These are phyloP conservation scores for Sporothrix inflata DNA, from an alignment of 2,329 filamentous ascomycete species.

Conservation along the genomic window DNA sequence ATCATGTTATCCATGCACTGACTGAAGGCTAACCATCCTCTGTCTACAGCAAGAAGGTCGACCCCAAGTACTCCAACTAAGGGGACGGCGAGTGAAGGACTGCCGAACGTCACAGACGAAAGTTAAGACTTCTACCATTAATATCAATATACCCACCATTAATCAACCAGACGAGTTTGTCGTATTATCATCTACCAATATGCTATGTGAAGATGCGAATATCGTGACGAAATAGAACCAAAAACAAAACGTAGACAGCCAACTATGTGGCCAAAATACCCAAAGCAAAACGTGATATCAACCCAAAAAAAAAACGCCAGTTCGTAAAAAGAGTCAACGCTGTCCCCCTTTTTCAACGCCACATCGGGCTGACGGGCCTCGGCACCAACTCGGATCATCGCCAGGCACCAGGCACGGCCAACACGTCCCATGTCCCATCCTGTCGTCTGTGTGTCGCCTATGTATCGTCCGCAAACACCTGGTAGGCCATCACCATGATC, in stretches of 20 bases:
- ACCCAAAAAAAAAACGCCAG: conserved; percentile 12
- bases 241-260: not conserved
- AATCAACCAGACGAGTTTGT: too few relatives aligned
- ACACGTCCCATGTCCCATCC: not conserved
- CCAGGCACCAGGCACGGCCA: not conserved
- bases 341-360: not conserved
- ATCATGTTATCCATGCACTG: too few relatives aligned
- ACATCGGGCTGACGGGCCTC: not conserved
- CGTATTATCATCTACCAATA: not conserved
- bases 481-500: conserved; percentile 70
- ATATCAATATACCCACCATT: too few relatives aligned
- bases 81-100: too few relatives aligned
- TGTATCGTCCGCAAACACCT: conserved; percentile 56
- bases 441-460: not conserved
- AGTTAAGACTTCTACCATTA: too few relatives aligned
- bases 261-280: not conserved
- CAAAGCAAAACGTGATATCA: conserved; percentile 8
- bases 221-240: not conserved
- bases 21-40: not conserved
- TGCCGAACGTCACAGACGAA: too few relatives aligned
- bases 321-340: not conserved
- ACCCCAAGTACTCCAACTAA: conserved; percentile 41
- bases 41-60: conserved; percentile 43
- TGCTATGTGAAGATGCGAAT: not conserved
- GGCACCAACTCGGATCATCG: not conserved